Evolutionary conservation across 2,329 filamentous ascomycete genomes (phyloP).

Genomic region (Diaporthe longicolla): DNA sequence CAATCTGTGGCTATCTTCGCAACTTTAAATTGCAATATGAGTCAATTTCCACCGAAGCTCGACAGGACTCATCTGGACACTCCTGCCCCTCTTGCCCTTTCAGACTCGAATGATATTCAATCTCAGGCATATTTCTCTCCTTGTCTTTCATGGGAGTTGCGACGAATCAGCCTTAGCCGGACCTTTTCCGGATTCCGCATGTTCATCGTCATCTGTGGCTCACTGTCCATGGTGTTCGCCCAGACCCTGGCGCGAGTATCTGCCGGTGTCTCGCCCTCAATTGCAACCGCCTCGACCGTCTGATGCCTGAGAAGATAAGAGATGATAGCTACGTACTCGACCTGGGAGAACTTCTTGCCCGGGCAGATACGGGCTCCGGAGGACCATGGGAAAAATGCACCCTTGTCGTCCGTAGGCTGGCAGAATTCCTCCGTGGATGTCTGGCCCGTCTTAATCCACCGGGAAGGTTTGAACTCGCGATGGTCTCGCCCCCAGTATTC

Average conservation of each 20-base stretch:
- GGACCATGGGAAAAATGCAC: slow-evolving; percentile 17
- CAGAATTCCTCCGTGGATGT: background rate
- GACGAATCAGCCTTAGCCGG: slow-evolving; percentile 35
- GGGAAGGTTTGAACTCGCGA: slow-evolving; percentile 26
- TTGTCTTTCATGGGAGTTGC: background rate
- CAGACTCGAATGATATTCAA: too few relatives aligned
- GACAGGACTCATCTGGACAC: too few relatives aligned
- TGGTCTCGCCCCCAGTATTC: slow-evolving; percentile 30
- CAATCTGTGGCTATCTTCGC: too few relatives aligned
- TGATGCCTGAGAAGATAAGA: background rate
- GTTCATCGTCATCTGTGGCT: slow-evolving; percentile 11
- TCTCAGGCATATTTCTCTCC: too few relatives aligned
- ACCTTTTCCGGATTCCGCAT: slow-evolving; percentile 42
- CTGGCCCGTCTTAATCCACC: slow-evolving; percentile 18
- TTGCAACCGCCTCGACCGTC: background rate
- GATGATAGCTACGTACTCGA: slow-evolving; percentile 10
- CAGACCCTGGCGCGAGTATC: background rate
- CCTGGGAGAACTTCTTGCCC: background rate
- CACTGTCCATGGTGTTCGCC: slow-evolving; percentile 14
- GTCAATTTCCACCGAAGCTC: too few relatives aligned
- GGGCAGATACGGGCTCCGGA: slow-evolving; percentile 7
- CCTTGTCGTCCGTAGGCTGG: slow-evolving; percentile 5
- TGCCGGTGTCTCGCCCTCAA: background rate
- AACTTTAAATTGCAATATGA: too few relatives aligned
- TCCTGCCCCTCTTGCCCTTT: too few relatives aligned